phyloP scores from a whole-genome alignment of 306 rosid genomes.

The Acacia melanoxylon region DNA sequence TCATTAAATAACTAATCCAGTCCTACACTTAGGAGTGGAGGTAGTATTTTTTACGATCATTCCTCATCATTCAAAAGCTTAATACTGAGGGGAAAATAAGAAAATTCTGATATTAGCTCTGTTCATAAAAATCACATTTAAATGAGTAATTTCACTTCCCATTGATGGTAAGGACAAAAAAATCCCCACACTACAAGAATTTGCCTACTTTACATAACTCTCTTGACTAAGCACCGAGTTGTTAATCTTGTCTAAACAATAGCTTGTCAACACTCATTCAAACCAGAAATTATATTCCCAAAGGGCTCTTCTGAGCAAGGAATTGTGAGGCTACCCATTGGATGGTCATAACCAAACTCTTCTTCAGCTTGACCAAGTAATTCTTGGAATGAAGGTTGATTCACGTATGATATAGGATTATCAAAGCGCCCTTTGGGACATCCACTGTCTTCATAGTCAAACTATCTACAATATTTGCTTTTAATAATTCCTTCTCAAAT shows the following conservation, averaged over 20 bases:
- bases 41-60: too few relatives aligned
- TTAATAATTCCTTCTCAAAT: too few relatives aligned
- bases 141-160: not conserved
- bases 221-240: not conserved
- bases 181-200: not conserved
- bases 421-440: not conserved
- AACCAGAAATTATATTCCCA: not conserved
- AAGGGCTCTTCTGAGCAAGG: not conserved
- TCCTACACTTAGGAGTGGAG: too few relatives aligned
- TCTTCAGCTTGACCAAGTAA: not conserved
- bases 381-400: not conserved
- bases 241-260: not conserved
- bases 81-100: not conserved
- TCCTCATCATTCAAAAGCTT: not conserved
- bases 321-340: not conserved
- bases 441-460: slow-evolving; percentile 7
- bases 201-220: not conserved
- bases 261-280: not conserved
- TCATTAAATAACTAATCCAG: too few relatives aligned
- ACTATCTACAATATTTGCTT: too few relatives aligned
- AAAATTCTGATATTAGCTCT: not conserved
- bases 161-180: not conserved
- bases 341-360: not conserved
- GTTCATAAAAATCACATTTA: not conserved
- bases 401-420: not conserved